These are phyloP conservation scores for Gamarada debralockiae DNA, from an alignment of 495 filamentous ascomycete species.

Conservation along the genomic window DNA sequence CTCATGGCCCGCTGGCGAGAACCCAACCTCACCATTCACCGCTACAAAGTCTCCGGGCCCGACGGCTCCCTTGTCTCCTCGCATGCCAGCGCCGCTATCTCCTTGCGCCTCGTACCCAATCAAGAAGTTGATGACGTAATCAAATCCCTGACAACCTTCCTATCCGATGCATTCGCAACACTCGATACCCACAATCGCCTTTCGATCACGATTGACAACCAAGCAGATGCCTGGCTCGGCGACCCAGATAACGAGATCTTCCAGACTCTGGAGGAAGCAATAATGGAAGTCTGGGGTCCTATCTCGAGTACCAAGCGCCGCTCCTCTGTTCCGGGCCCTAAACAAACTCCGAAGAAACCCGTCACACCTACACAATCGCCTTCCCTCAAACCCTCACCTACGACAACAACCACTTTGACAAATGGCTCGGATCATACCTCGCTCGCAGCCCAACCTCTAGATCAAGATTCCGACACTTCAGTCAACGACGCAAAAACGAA, in stretches of 20 bases:
- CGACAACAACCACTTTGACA: conserved; percentile 57
- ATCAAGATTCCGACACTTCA: not conserved
- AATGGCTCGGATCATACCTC: conserved; percentile 34
- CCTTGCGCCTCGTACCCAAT: conserved; percentile 88
- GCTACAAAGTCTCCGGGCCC: conserved; percentile 83
- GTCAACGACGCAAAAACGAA: not conserved
- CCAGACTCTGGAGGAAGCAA: conserved; percentile 78
- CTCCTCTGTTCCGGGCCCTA: conserved; percentile 18
- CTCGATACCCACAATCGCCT: conserved; percentile 78
- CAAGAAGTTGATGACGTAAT: conserved; percentile 78
- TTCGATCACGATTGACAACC: conserved; percentile 79
- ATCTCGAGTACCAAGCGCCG: conserved; percentile 26
- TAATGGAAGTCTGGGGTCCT: conserved; percentile 76
- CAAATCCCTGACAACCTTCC: conserved; percentile 56
- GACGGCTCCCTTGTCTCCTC: conserved; percentile 86
- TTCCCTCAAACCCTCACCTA: conserved; percentile 36
- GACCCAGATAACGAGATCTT: conserved; percentile 91
- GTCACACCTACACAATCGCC: conserved; percentile 36
- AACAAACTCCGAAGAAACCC: conserved; percentile 26
- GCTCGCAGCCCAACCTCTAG: conserved; percentile 12
- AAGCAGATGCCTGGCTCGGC: conserved; percentile 94
- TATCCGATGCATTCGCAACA: conserved; percentile 65
- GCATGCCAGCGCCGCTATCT: conserved; percentile 78
- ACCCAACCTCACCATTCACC: conserved; percentile 88
- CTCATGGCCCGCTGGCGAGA: conserved; percentile 96